These are phyloP conservation scores for Tripterygium wilfordii DNA, from an alignment of 177 flowering plant species.

Conservation along the genomic window DNA sequence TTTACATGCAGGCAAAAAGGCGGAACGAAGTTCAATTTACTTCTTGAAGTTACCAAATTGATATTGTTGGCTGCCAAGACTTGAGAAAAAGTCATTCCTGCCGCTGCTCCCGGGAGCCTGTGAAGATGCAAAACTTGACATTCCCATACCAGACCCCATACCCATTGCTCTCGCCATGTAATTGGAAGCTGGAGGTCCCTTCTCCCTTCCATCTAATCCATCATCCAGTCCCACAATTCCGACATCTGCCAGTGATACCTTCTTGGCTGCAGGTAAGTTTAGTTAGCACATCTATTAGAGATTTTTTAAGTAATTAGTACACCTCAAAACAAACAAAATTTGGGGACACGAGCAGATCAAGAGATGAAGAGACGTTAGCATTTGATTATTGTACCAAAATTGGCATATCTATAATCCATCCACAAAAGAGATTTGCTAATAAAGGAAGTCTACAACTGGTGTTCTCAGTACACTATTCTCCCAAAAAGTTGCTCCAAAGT, in stretches of 20 bases:
- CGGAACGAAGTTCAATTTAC: slow-evolving; percentile 7
- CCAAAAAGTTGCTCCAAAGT: no score
- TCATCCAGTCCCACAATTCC: slow-evolving; percentile 76
- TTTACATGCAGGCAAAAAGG: neutral
- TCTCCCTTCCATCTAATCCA: slow-evolving; percentile 58
- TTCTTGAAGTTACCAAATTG: slow-evolving; percentile 33
- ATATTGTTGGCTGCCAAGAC: slow-evolving; percentile 27
- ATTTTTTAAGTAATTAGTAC: no score
- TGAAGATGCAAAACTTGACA: slow-evolving; percentile 33
- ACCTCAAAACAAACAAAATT: no score
- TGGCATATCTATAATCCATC: no score
- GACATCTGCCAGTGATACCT: slow-evolving; percentile 71
- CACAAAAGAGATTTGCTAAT: no score
- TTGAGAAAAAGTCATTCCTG: slow-evolving; percentile 46
- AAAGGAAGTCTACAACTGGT: no score
- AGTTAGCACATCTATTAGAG: no score
- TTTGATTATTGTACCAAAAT: no score
- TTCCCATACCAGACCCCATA: slow-evolving; percentile 57
- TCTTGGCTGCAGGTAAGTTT: slow-evolving; percentile 58
- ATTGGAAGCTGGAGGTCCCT: slow-evolving; percentile 43
- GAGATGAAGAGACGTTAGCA: no score
- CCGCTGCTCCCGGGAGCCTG: slow-evolving; percentile 6
- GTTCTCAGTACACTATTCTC: no score
- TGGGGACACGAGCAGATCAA: no score
- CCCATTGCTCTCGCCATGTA: slow-evolving; percentile 94